Conservation (phyloP, 106 monocot genomes). For the Acorus calamus region DNA sequence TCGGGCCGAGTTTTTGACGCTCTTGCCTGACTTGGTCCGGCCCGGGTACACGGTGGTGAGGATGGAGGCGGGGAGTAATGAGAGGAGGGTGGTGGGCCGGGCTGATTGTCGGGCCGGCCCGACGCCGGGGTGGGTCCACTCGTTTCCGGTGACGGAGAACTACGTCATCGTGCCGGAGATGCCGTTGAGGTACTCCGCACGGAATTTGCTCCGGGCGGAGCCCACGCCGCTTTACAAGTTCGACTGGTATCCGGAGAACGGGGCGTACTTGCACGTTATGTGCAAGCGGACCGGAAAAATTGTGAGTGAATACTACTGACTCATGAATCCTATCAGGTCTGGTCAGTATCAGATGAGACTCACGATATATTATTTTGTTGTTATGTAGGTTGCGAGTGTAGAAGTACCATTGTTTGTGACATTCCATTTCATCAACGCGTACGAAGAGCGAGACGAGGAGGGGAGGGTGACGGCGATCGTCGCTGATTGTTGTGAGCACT, state of each 20-base stretch:
- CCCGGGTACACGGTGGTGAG: slow-evolving; percentile 81
- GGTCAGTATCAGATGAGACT: too few species aligned
- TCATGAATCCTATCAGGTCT: not conserved
- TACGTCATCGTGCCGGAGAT: slow-evolving; percentile 95
- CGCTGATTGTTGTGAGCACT: slow-evolving; percentile 94
- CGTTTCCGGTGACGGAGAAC: slow-evolving; percentile 79
- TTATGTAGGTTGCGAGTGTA: slow-evolving; percentile 58
- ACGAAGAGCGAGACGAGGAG: slow-evolving; percentile 67
- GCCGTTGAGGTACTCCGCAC: slow-evolving; percentile 69
- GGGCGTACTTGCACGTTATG: slow-evolving; percentile 89
- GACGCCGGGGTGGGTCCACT: slow-evolving; percentile 96
- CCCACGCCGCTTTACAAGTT: slow-evolving; percentile 97
- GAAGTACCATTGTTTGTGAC: slow-evolving; percentile 87
- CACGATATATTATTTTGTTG: not conserved
- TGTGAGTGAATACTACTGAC: slow-evolving; percentile 27
- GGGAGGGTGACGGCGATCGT: slow-evolving; percentile 62
- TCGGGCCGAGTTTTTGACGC: slow-evolving; percentile 56
- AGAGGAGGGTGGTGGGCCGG: slow-evolving; percentile 69
- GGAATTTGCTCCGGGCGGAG: slow-evolving; percentile 78
- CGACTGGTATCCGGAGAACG: slow-evolving; percentile 66
- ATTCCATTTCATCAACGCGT: slow-evolving; percentile 98
- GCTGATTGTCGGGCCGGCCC: slow-evolving; percentile 71
- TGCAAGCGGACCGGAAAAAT: slow-evolving; percentile 66
- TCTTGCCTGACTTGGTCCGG: slow-evolving; percentile 72
- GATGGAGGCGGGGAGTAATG: slow-evolving; percentile 74